A percentile compares a stretch with the other conserved stretches of the same genome.
Evolutionary conservation across 495 filamentous ascomycete genomes (phyloP).

Genomic region (Sabuloglossum arenarium): DNA sequence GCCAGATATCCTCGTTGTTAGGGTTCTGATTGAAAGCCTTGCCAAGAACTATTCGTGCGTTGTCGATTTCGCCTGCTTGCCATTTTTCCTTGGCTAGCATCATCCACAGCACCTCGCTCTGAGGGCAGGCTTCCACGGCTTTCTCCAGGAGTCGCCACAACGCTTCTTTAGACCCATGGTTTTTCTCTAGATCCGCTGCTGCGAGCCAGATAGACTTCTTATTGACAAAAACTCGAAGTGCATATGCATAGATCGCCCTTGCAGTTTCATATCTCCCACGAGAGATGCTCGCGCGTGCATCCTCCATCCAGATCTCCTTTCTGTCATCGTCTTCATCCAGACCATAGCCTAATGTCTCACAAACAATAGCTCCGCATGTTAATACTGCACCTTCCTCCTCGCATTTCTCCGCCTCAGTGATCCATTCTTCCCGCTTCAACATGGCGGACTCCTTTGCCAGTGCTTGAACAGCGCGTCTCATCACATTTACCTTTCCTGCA

Average conservation of each 20-base stretch:
- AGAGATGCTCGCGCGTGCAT: constrained; percentile 58
- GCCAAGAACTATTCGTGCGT: constrained; percentile 61
- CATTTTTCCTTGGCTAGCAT: constrained; percentile 87
- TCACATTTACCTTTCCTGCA: constrained; percentile 57
- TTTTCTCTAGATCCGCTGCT: constrained; percentile 76
- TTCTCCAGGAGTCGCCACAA: constrained; percentile 75
- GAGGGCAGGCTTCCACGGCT: constrained; percentile 78
- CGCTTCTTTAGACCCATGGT: constrained; percentile 68
- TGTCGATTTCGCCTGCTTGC: constrained; percentile 66
- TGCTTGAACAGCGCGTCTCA: constrained; percentile 85
- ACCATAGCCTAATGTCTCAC: constrained; percentile 80
- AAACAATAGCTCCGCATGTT: constrained; percentile 73
- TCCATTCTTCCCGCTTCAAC: constrained; percentile 94
- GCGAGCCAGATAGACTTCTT: constrained; percentile 71
- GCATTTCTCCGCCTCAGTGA: constrained; percentile 81
- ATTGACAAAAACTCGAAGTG: constrained; percentile 66
- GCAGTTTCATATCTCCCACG: constrained; percentile 74
- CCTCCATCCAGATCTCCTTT: constrained; percentile 86
- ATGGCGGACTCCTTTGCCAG: constrained; percentile 83
- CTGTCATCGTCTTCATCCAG: constrained; percentile 94
- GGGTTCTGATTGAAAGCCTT: constrained; percentile 83
- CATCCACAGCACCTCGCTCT: constrained; percentile 84
- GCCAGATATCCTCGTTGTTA: constrained; percentile 92
- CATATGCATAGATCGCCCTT: constrained; percentile 80
- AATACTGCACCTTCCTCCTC: constrained; percentile 78